Evolutionary conservation across 73 alveolate species (phyloP), one percentile per base, ranked within the genome.

Genomic region (Stentor roeselii): DNA sequence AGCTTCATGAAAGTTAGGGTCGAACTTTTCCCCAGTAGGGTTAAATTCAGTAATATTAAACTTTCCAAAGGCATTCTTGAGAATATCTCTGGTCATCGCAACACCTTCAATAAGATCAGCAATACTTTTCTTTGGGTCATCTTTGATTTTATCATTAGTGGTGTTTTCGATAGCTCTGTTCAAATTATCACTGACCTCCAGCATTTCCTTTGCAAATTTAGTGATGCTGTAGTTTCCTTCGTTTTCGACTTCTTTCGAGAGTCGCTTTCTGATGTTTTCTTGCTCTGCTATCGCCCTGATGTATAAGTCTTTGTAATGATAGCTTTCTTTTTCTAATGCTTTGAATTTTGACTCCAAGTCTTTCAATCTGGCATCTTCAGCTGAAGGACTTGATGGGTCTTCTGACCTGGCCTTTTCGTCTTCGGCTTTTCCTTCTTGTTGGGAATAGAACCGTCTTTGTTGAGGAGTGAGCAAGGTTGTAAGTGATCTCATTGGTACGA

Each of bases 1-100:
- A 41, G 97, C 95, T 75, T 94, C 98, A 83, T 94, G 98, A 75
- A 86, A 59, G 77, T 94, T 90, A 32, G 98, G 97, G 76, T 94
- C 94, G 74, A 94, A 94, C 50, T 84, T 90, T 82, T 92, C 92
- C 21, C 96, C 98, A 35, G 67, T 31, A n/a, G 95, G 94, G 78
- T 92, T 87, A 89, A 92, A 85, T 76, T 94, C 88, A 42, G 82
- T 86, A 21, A 94, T 93, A 31, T 86, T 84, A 78, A 87, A 90
- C 59, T 90, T 92, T 87, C 88, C 80, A 60, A 89, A 87, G 27
- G 83, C 87, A 40, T 76, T 78, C 61, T 85, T 95, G 83, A 94
- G 78, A 14, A 90, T 93, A 15, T 82, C 61, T 38, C 87, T 84
- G 0, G 98, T 94, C 97, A 94, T 87, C 3, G 60, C 80, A 38